phyloP scores from a whole-genome alignment of 768 basidiomycete species.

The Russula vinacea region DNA sequence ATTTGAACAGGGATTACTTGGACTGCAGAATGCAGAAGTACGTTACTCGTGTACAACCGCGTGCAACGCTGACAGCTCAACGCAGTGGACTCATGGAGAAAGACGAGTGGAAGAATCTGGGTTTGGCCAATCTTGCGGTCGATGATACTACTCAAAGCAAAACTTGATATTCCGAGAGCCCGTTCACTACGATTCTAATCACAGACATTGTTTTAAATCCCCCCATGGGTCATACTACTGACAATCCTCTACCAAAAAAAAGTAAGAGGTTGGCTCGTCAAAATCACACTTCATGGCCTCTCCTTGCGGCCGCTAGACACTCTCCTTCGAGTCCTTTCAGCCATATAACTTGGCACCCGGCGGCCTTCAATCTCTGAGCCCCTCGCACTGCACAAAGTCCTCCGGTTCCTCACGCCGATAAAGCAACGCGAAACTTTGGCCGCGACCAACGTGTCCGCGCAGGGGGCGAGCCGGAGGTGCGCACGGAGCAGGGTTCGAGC shows the following conservation, averaged over 20 bases:
- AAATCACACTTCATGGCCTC: conserved; percentile 40
- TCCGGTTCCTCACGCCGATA: conserved; percentile 89
- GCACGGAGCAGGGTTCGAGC: conserved; percentile 90
- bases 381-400: conserved; percentile 94
- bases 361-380: conserved; percentile 68
- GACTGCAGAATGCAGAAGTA: conserved; percentile 88
- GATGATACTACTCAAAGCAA: conserved; percentile 10
- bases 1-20: conserved; percentile 72
- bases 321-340: conserved; percentile 68
- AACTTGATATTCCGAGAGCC: neutral
- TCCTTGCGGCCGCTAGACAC: conserved; percentile 77
- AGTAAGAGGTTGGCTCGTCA: neutral
- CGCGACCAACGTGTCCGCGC: conserved; percentile 76
- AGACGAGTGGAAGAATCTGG: conserved; percentile 85
- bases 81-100: conserved; percentile 82
- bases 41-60: conserved; percentile 34
- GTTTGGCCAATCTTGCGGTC: conserved; percentile 42
- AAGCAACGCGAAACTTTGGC: conserved; percentile 71
- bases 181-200: neutral
- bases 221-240: neutral
- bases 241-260: neutral
- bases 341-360: conserved; percentile 76
- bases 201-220: neutral
- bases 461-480: conserved; percentile 85
- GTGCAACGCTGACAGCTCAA: conserved; percentile 2